phyloP scores from a whole-genome alignment of 2,329 filamentous ascomycete genomes.

The Xylariaceae sp. region DNA sequence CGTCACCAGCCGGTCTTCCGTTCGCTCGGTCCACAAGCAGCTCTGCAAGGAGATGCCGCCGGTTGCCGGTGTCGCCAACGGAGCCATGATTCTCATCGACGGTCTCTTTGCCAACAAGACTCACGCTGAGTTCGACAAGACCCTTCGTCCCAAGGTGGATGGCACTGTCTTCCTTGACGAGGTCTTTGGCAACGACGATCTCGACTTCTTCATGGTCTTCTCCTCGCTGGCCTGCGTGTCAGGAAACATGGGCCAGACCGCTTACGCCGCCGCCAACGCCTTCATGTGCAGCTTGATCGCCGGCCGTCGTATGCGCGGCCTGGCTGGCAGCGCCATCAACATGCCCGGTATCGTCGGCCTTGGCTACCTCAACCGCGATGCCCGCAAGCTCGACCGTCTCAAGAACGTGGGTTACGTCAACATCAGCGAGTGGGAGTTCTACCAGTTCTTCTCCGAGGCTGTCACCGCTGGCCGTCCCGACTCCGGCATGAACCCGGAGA shows the following conservation, averaged over 20 bases:
- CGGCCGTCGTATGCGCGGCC: constrained; percentile 19
- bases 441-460: constrained; percentile 13
- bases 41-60: constrained; percentile 25
- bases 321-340: constrained; percentile 18
- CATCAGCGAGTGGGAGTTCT: constrained; percentile 13
- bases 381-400: constrained; percentile 11
- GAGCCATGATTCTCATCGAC: constrained; percentile 30
- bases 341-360: constrained; percentile 19
- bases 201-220: constrained; percentile 36
- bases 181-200: constrained; percentile 18
- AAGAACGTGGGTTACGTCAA: constrained; percentile 8
- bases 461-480: constrained; percentile 7
- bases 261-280: constrained; percentile 30
- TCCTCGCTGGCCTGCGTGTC: constrained; percentile 28
- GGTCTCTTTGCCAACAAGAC: constrained; percentile 24
- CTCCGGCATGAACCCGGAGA: constrained; percentile 2
- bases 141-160: constrained; percentile 29
- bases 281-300: constrained; percentile 28
- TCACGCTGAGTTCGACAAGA: constrained; percentile 20
- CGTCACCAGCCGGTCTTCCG: constrained; percentile 4
- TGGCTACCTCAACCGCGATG: constrained; percentile 19
- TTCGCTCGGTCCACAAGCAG: constrained; percentile 6
- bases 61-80: constrained; percentile 29
- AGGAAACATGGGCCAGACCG: constrained; percentile 30
- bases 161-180: constrained; percentile 27